phyloP scores from a whole-genome alignment of 2,329 filamentous ascomycete species.

The Dendryphion nanum region DNA sequence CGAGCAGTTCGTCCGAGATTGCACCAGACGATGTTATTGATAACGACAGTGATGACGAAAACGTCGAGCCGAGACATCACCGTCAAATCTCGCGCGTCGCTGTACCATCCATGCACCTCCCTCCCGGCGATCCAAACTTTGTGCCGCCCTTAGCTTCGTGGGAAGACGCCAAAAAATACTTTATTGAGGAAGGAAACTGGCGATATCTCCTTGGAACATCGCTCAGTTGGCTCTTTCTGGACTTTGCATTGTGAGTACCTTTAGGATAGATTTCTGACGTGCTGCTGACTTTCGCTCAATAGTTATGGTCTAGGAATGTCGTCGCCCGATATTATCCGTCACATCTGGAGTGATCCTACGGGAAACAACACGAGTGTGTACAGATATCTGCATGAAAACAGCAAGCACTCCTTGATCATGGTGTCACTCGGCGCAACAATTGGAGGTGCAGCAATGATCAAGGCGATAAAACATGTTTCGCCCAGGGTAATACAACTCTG shows the following conservation, averaged over 20 bases:
- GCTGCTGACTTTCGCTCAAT: too few species aligned
- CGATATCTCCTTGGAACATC: slow-evolving; percentile 38
- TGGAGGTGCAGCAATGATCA: slow-evolving; percentile 32
- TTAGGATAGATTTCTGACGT: too few species aligned
- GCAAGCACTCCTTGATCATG: slow-evolving; percentile 33
- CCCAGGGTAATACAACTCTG: slow-evolving; percentile 35
- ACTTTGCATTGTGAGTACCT: slow-evolving; percentile 39
- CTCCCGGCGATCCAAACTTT: slow-evolving; percentile 46
- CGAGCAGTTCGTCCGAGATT: slow-evolving; percentile 24
- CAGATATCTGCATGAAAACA: slow-evolving; percentile 23
- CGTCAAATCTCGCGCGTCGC: slow-evolving; percentile 9
- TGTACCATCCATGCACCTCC: slow-evolving; percentile 10
- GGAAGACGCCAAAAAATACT: slow-evolving; percentile 31
- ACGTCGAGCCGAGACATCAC: slow-evolving; percentile 3
- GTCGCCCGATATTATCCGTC: slow-evolving; percentile 34
- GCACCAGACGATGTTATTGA: slow-evolving; percentile 24
- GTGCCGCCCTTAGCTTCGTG: slow-evolving; percentile 39
- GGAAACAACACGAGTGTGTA: slow-evolving; percentile 13
- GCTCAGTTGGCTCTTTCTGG: slow-evolving; percentile 34
- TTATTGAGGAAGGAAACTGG: slow-evolving; percentile 37
- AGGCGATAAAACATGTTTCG: slow-evolving; percentile 32
- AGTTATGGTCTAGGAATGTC: slow-evolving; percentile 36
- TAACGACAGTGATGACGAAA: slow-evolving; percentile 22
- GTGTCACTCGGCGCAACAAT: slow-evolving; percentile 32
- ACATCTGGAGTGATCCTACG: slow-evolving; percentile 28